Conservation (phyloP, 495 filamentous ascomycete species). For the Penicillium atrosanguineum region DNA sequence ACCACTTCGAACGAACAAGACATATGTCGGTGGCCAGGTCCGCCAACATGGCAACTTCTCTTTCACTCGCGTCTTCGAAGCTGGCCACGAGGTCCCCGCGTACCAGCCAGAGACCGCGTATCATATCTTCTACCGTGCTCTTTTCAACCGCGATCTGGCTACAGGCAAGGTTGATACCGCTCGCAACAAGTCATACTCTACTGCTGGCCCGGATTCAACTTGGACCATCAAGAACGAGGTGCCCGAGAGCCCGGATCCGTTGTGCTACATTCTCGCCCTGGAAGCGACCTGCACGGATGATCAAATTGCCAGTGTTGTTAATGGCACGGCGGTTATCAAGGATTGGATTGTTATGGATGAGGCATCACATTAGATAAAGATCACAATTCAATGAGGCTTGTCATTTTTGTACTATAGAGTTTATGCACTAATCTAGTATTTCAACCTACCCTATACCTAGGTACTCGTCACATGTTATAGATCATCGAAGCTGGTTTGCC, state of each 20-base stretch:
- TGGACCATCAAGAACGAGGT: conserved; percentile 50
- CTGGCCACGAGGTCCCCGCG: conserved; percentile 60
- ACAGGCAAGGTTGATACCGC: conserved; percentile 49
- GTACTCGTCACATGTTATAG: neutral
- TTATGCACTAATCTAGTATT: neutral
- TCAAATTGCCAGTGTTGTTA: conserved; percentile 42
- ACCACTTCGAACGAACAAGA: conserved; percentile 42
- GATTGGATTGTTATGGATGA: conserved; percentile 48
- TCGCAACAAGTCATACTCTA: conserved; percentile 41
- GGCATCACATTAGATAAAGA: neutral
- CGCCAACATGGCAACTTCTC: conserved; percentile 58
- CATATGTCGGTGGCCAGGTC: conserved; percentile 50
- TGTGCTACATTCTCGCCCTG: conserved; percentile 48
- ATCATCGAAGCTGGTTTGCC: neutral
- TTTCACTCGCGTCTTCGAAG: conserved; percentile 58
- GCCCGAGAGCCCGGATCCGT: conserved; percentile 34
- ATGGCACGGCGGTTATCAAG: conserved; percentile 47
- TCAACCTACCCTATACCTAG: neutral
- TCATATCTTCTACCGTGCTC: conserved; percentile 52
- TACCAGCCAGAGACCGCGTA: conserved; percentile 58
- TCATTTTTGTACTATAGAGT: neutral
- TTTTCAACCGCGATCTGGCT: conserved; percentile 54
- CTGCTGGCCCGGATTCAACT: conserved; percentile 48
- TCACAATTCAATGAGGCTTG: neutral
- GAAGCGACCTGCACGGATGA: conserved; percentile 44